Conservation (phyloP, 352 stramenopile genomes). For the Phytophthora multivora region DNA sequence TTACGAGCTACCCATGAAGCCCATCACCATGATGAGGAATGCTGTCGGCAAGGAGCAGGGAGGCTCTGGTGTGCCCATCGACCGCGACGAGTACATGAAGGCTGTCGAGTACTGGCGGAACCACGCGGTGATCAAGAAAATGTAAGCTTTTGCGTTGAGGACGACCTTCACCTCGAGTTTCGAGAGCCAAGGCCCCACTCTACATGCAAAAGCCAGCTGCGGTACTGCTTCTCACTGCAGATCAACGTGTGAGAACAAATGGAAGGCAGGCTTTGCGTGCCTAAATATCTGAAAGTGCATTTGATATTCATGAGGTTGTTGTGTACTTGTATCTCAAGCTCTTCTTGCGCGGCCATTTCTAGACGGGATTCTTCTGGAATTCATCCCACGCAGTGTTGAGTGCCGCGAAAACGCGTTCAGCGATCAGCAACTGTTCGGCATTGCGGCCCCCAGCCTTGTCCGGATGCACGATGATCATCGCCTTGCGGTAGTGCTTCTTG, state of each 20-base stretch:
- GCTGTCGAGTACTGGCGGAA: constrained; percentile 89
- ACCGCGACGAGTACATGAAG: constrained; percentile 80
- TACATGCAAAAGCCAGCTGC: constrained; percentile 2
- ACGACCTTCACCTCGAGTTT: too few relatives aligned
- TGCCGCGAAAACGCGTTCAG: constrained; percentile 90
- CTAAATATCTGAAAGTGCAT: constrained; percentile 40
- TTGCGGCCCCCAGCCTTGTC: constrained; percentile 89
- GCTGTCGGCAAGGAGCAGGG: constrained; percentile 96
- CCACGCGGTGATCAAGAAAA: constrained; percentile 86
- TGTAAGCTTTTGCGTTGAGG: constrained; percentile 14
- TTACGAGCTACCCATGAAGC: constrained; percentile 97
- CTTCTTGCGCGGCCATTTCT: constrained; percentile 19
- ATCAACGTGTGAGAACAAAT: constrained; percentile 26
- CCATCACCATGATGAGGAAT: constrained; percentile 98
- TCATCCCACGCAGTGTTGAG: constrained; percentile 92
- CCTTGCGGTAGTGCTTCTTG: constrained; percentile 92
- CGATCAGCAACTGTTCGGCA: constrained; percentile 89
- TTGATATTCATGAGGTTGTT: constrained; percentile 40
- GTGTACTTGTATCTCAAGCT: constrained; percentile 27
- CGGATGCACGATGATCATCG: constrained; percentile 93
- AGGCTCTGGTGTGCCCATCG: constrained; percentile 83
- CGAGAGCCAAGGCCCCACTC: neutral
- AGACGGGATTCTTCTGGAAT: constrained; percentile 82
- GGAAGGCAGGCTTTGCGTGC: constrained; percentile 22
- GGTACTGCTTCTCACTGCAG: constrained; percentile 9